Percentiles rank a stretch among this genome's conserved stretches.
phyloP scores from a whole-genome alignment of 257 asterid genomes.

The Marsdenia floribunda region DNA sequence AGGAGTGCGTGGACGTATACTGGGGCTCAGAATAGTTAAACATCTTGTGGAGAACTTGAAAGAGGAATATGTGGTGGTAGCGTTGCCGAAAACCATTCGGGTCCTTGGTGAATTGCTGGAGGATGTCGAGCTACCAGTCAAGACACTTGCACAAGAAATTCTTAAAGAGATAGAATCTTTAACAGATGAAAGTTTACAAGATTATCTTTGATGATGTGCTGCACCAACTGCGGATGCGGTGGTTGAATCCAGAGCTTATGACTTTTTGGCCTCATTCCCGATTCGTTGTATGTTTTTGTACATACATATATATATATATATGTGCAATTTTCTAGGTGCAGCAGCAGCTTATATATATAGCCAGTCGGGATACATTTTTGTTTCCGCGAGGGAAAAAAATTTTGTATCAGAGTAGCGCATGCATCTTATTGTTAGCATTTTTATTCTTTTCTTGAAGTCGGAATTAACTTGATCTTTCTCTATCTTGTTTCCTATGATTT shows the following conservation, averaged over 20 bases:
- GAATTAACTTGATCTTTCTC: too few relatives aligned
- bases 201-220: conserved; percentile 52
- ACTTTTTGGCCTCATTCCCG: not conserved
- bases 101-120: conserved; percentile 88
- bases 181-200: conserved; percentile 81
- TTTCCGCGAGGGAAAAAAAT: not conserved
- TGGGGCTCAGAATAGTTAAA: conserved; percentile 71
- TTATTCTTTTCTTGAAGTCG: too few relatives aligned
- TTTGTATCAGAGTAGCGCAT: too few relatives aligned
- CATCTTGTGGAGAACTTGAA: conserved; percentile 65
- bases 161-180: conserved; percentile 68
- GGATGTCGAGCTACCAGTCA: conserved; percentile 68
- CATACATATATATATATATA: not conserved
- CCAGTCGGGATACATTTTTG: not conserved
- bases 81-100: conserved; percentile 80
- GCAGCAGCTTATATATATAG: not conserved
- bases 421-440: too few relatives aligned
- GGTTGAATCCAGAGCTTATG: not conserved
- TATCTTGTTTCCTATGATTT: too few relatives aligned
- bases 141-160: conserved; percentile 81
- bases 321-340: not conserved
- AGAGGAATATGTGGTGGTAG: conserved; percentile 64
- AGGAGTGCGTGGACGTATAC: conserved; percentile 59
- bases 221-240: not conserved
- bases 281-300: not conserved